Base-by-base conservation (phyloP, 108 stramenopile species). In the Schizochytrium sp. region DNA sequence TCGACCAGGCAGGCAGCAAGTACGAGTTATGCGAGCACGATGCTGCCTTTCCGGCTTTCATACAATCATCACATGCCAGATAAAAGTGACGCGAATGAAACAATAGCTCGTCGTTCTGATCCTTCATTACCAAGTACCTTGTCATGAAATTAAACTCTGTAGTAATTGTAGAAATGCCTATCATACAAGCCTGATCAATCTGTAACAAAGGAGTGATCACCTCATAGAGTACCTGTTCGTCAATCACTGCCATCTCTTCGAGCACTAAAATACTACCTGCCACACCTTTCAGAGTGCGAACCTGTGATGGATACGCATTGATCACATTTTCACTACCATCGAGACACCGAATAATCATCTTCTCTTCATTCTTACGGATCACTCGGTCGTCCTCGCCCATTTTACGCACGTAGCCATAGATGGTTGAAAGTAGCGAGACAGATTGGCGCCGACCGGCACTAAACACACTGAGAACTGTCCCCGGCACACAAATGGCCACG, bases 41-140 rank as follows among this genome's bases (percentile, higher is more conserved):
- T 5, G 47, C 49, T 38, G 73, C 73, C 3, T 15, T 4, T 3
- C 73, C 73, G 49, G 73, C 73, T 3, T 4, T 49, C 47, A 76
- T 76, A 38, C 73, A 76, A 4, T 15, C 73, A 19, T 76, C 53
- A 49, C 73, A 76, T 15, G 73, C 73, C 46, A 76, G 44, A 28
- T 76, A 53, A 49, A 50, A 76, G 73, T 76, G 73, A 4, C 19
- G 49, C 73, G 73, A 76, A 28, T 76, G 73, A 38, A 76, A 76
- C 7, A 76, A 28, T 49, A 49, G 42, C 49, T 76, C 47, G 5
- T 49, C 73, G 73, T 76, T 46, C 73, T 76, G 46, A 49, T 76
- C 73, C 49, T 76, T 76, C 42, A 3, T 46, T 5, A 10, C 73
- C 46, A 76, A 19, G 73, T 76, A 76, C 3, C 49, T 46, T 46